Conservation (phyloP, 2,329 filamentous ascomycete genomes). For the Claviceps sp. region DNA sequence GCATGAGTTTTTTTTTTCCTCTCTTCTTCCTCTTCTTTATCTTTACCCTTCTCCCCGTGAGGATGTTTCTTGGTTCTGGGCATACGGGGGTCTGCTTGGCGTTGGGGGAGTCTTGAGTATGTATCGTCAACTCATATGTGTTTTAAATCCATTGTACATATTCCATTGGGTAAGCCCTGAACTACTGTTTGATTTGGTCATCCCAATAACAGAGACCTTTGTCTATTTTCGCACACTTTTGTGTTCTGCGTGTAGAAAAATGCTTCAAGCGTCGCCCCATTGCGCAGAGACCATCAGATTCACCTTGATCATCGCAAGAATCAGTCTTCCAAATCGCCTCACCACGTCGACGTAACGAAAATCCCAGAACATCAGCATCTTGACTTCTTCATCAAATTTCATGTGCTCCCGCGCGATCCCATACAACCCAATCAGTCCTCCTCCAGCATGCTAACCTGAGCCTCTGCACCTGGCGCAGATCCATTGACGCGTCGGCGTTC, state of each 20-base stretch:
- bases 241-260: not conserved
- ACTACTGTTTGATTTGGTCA: not conserved
- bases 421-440: constrained; percentile 29
- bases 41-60: too few species aligned
- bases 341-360: too few species aligned
- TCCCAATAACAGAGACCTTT: not conserved
- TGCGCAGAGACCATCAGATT: not conserved
- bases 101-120: not conserved
- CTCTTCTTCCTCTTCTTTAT: not conserved
- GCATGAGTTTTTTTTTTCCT: not conserved
- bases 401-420: not conserved
- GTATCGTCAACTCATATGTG: not conserved
- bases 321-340: too few species aligned
- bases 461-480: constrained; percentile 17
- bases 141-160: not conserved
- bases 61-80: not conserved
- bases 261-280: not conserved
- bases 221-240: not conserved
- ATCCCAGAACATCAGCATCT: too few species aligned
- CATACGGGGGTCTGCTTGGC: not conserved
- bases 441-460: constrained; percentile 34
- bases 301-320: not conserved
- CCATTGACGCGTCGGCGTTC: constrained; percentile 48
- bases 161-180: not conserved
- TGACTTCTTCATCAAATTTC: constrained; percentile 1